Conservation (phyloP, 2,329 filamentous ascomycete genomes). For the Talaromyces sp. region DNA sequence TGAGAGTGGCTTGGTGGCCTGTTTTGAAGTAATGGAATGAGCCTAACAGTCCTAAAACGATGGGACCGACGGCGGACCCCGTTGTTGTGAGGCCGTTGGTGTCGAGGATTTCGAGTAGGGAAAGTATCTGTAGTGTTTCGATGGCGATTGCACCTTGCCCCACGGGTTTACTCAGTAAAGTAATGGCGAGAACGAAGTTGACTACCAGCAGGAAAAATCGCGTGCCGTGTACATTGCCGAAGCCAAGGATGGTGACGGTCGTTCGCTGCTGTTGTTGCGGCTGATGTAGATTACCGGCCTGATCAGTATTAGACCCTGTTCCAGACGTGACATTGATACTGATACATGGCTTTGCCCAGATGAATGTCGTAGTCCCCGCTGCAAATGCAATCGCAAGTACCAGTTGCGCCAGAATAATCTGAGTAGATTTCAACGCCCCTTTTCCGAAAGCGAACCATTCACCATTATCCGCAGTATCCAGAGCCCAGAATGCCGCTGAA, state of each 20-base stretch:
- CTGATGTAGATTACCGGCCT: conserved; percentile 16
- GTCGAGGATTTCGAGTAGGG: conserved; percentile 61
- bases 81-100: conserved; percentile 58
- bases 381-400: conserved; percentile 74
- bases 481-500: conserved; percentile 75
- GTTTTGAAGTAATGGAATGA: conserved; percentile 98
- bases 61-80: conserved; percentile 66
- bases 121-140: conserved; percentile 83
- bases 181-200: conserved; percentile 69
- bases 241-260: conserved; percentile 75
- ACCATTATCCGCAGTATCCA: conserved; percentile 79
- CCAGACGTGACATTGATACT: conserved; percentile 58
- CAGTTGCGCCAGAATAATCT: conserved; percentile 73
- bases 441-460: conserved; percentile 67
- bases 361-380: conserved; percentile 77
- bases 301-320: conserved; percentile 30
- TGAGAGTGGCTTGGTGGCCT: conserved; percentile 83
- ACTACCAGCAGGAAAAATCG: conserved; percentile 80
- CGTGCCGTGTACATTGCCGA: conserved; percentile 86
- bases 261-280: conserved; percentile 34
- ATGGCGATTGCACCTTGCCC: conserved; percentile 77
- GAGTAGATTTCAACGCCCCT: conserved; percentile 63
- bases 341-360: conserved; percentile 80
- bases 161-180: conserved; percentile 90
- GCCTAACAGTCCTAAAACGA: conserved; percentile 80